These are phyloP conservation scores for Carex pumila DNA, from an alignment of 176 grass and related monocot species.

Conservation along the genomic window DNA sequence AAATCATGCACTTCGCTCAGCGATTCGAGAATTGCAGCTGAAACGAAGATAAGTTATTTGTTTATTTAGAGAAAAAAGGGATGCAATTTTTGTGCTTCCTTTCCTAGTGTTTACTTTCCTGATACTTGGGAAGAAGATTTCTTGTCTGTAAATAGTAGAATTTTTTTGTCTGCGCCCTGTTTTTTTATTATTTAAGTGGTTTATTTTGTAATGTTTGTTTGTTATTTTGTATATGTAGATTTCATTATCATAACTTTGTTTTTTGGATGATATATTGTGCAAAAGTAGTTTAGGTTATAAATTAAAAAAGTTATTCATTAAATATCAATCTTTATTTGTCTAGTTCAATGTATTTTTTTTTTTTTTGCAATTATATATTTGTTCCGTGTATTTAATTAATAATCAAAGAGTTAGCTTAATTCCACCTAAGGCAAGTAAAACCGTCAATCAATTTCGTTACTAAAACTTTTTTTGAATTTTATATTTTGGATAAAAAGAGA, in stretches of 20 bases:
- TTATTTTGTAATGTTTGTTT: not conserved
- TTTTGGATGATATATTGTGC: not conserved
- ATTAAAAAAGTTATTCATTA: not conserved
- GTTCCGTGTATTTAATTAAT: not conserved
- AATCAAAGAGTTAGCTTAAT: not conserved
- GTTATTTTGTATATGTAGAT: not conserved
- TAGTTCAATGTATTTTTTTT: not conserved
- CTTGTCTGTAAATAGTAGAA: constrained; percentile 9
- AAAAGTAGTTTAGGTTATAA: not conserved
- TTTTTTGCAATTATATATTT: not conserved
- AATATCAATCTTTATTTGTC: not conserved
- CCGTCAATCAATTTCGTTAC: not conserved
- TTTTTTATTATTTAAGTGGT: not conserved
- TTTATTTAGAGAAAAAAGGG: not conserved
- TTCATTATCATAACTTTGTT: not conserved
- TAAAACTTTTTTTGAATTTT: not conserved
- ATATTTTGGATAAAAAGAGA: not conserved
- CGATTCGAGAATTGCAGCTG: constrained; percentile 56
- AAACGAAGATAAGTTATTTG: not conserved
- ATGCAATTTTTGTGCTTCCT: not conserved
- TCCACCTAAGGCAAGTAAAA: not conserved
- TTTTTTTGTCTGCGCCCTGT: not conserved
- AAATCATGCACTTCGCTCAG: constrained; percentile 64
- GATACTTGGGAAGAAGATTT: not conserved
- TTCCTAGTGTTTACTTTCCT: not conserved